Conservation (phyloP, 129 eudicot species). For the Rutidosis leptorrhynchoides region DNA sequence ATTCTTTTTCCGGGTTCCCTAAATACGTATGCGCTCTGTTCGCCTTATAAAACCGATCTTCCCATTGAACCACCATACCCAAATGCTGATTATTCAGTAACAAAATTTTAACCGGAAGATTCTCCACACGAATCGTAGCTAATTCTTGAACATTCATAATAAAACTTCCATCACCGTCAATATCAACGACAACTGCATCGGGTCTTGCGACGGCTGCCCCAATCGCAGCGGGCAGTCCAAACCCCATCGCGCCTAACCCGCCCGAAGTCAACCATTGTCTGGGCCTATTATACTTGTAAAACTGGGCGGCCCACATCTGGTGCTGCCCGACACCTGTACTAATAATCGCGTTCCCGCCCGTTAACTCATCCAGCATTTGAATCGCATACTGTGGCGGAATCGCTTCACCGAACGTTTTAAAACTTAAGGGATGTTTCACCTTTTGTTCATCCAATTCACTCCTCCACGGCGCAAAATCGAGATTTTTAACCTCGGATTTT, state of each 20-base stretch:
- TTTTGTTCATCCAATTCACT: conserved; percentile 56
- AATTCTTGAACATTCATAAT: conserved; percentile 73
- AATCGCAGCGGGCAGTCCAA: conserved; percentile 52
- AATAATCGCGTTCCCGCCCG: conserved; percentile 61
- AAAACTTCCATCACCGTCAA: conserved; percentile 62
- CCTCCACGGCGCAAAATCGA: conserved; percentile 63
- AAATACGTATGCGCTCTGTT: conserved; percentile 52
- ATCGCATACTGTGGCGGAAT: conserved; percentile 76
- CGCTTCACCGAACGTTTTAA: conserved; percentile 71
- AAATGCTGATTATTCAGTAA: conserved; percentile 54
- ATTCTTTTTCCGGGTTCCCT: conserved; percentile 42
- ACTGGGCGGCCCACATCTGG: conserved; percentile 91
- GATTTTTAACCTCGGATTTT: conserved; percentile 22
- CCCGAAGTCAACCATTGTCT: conserved; percentile 84
- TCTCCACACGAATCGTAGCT: conserved; percentile 62
- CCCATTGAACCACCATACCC: conserved; percentile 62
- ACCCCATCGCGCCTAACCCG: conserved; percentile 71
- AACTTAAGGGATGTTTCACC: conserved; percentile 41
- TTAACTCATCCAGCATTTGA: conserved; percentile 47
- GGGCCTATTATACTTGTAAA: conserved; percentile 62
- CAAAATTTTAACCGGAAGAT: conserved; percentile 58
- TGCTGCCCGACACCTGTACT: conserved; percentile 85
- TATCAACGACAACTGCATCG: conserved; percentile 54
- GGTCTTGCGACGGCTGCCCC: conserved; percentile 61
- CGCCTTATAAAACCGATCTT: conserved; percentile 49